Evolutionary conservation across 129 eudicot genomes (phyloP).

Genomic region (Scalesia atractyloides): DNA sequence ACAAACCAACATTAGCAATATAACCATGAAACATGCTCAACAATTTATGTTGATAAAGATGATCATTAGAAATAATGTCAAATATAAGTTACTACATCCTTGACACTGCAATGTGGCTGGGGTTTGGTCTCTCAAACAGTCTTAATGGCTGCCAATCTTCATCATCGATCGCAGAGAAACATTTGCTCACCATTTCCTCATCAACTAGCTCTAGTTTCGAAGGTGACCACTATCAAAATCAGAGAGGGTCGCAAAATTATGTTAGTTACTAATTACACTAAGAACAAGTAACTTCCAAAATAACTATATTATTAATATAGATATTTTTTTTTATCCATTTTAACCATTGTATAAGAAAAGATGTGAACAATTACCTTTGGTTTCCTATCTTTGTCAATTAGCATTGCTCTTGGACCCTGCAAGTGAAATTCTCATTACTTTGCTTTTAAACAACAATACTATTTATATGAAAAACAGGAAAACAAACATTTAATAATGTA

Average conservation of each 20-base stretch:
- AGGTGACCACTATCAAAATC: slow-evolving; percentile 20
- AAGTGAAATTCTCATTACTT: not conserved
- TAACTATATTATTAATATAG: not conserved
- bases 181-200: slow-evolving; percentile 38
- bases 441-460: not conserved
- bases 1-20: too few relatives aligned
- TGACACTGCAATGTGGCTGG: slow-evolving; percentile 4
- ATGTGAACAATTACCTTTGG: slow-evolving; percentile 29
- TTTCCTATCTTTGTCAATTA: slow-evolving; percentile 45
- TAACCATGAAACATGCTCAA: too few relatives aligned
- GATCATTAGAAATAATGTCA: not conserved
- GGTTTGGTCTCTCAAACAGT: slow-evolving; percentile 6
- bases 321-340: not conserved
- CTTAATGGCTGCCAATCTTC: slow-evolving; percentile 41
- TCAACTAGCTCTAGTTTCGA: slow-evolving; percentile 32
- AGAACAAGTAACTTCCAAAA: not conserved
- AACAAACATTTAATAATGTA: not conserved
- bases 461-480: not conserved
- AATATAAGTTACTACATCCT: slow-evolving; percentile 19
- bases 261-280: too few relatives aligned
- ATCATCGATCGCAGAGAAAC: slow-evolving; percentile 27
- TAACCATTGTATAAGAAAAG: not conserved
- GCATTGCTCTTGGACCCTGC: slow-evolving; percentile 51
- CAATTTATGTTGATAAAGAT: too few relatives aligned
- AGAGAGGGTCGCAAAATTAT: not conserved